Conservation (phyloP, 139 green algal genomes). For the Chlorokybus atmophyticus region DNA sequence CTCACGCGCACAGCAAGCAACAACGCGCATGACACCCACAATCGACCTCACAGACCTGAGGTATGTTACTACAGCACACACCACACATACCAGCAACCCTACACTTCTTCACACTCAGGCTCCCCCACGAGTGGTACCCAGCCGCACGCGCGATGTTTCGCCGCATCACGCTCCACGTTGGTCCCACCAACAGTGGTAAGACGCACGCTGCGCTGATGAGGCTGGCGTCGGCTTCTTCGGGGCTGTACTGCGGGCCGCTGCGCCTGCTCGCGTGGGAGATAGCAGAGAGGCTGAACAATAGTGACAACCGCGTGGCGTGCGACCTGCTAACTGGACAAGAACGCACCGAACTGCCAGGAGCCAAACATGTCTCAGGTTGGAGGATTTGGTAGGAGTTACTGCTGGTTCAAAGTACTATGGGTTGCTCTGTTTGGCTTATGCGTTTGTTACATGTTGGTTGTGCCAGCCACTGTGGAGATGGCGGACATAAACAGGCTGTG, state of each 20-base stretch:
- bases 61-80: too few relatives aligned
- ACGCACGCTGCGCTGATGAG: slow-evolving; percentile 47
- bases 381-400: too few relatives aligned
- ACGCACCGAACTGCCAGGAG: slow-evolving; percentile 39
- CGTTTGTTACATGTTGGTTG: too few relatives aligned
- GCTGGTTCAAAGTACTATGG: too few relatives aligned
- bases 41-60: too few relatives aligned
- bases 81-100: too few relatives aligned
- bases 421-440: too few relatives aligned
- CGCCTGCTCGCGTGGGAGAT: slow-evolving; percentile 79
- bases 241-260: slow-evolving; percentile 81
- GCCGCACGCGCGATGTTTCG: slow-evolving; percentile 61
- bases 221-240: slow-evolving; percentile 22
- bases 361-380: slow-evolving; percentile 59
- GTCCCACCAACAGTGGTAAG: too few relatives aligned
- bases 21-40: too few relatives aligned
- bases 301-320: slow-evolving; percentile 27
- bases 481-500: slow-evolving; percentile 30
- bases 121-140: slow-evolving; percentile 41
- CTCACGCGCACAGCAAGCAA: too few relatives aligned
- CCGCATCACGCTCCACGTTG: slow-evolving; percentile 76
- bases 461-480: slow-evolving; percentile 94
- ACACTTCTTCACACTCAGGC: too few relatives aligned
- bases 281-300: slow-evolving; percentile 41
- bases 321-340: slow-evolving; percentile 67